A percentile compares a stretch with the other conserved stretches of the same genome.
These are phyloP conservation scores for Phialophora tarda DNA, from an alignment of 2,329 filamentous ascomycete species.

Conservation along the genomic window DNA sequence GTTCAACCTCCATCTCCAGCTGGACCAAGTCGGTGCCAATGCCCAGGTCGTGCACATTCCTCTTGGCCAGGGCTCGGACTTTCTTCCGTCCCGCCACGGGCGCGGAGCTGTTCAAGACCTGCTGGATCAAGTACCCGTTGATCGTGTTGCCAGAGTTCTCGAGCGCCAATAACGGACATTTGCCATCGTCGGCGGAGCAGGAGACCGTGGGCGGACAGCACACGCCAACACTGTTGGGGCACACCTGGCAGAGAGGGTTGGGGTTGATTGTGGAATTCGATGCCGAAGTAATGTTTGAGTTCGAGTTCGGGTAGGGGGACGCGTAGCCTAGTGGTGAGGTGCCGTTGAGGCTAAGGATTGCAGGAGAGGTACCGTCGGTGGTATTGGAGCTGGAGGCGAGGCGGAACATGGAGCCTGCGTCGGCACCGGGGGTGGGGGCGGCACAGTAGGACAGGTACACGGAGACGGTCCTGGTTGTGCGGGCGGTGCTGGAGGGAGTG, in stretches of 20 bases:
- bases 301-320: not conserved
- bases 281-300: conserved; percentile 5
- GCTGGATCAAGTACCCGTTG: conserved; percentile 35
- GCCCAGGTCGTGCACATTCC: not conserved
- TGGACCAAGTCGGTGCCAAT: conserved; percentile 4
- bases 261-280: conserved; percentile 1
- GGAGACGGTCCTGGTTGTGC: conserved; percentile 29
- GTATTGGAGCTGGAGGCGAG: conserved; percentile 7
- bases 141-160: conserved; percentile 30
- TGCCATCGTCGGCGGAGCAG: conserved; percentile 31
- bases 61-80: conserved; percentile 27
- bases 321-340: not conserved
- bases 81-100: conserved; percentile 31
- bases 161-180: conserved; percentile 33
- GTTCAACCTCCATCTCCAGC: conserved; percentile 2
- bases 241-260: conserved; percentile 33
- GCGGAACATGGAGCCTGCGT: not conserved
- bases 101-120: conserved; percentile 34
- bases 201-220: conserved; percentile 35
- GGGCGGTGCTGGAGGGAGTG: conserved; percentile 14
- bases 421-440: conserved; percentile 3
- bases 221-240: conserved; percentile 33
- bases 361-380: not conserved
- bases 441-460: conserved; percentile 36
- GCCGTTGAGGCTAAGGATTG: not conserved